phyloP scores from a whole-genome alignment of 345 rosid species.

The Stellera chamaejasme region DNA sequence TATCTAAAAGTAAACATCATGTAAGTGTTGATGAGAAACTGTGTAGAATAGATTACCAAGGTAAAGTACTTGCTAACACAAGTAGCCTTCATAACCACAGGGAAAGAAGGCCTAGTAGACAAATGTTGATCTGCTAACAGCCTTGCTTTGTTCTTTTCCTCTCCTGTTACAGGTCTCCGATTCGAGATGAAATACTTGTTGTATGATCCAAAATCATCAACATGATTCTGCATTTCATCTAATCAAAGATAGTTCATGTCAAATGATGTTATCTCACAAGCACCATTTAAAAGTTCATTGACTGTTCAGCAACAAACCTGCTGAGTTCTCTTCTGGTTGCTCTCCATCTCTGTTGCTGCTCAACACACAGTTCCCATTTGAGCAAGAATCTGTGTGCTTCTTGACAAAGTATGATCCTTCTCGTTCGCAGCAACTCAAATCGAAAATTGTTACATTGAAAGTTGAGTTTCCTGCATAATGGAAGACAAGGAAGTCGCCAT shows the following conservation, averaged over 20 bases:
- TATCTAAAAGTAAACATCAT: not conserved
- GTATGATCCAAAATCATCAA: not conserved
- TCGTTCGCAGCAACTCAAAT: not conserved
- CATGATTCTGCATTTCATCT: too few species aligned
- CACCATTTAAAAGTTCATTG: too few species aligned
- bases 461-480: constrained; percentile 1
- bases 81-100: not conserved
- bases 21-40: not conserved
- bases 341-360: not conserved
- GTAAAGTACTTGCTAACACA: not conserved
- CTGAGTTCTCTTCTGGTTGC: too few species aligned
- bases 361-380: not conserved
- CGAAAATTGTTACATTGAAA: constrained; percentile 4
- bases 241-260: too few species aligned
- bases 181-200: not conserved
- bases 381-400: not conserved
- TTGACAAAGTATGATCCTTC: constrained; percentile 8
- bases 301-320: too few species aligned
- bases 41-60: not conserved
- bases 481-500: constrained; percentile 1
- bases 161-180: not conserved
- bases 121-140: not conserved
- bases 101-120: not conserved
- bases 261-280: too few species aligned
- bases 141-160: not conserved